Conservation (phyloP, 345 rosid species). For the Geranium rotundifolium region DNA sequence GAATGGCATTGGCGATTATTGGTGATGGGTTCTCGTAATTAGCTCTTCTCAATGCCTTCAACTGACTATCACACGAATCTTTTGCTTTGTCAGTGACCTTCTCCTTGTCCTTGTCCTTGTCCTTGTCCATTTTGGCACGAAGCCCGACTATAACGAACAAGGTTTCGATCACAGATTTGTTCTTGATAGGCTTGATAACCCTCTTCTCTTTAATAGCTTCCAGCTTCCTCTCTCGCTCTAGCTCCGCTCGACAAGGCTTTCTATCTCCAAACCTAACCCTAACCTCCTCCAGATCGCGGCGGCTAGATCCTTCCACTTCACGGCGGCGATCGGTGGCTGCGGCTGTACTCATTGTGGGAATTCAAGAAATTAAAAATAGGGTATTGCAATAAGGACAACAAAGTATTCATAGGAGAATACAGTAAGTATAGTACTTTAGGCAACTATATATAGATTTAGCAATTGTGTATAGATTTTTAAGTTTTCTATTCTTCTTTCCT, state of each 20-base stretch:
- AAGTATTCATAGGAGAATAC: too few species aligned
- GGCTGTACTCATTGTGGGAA: too few species aligned
- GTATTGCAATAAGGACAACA: too few species aligned
- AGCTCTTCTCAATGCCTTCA: slow-evolving; percentile 80
- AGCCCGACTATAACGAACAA: too few species aligned
- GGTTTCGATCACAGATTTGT: slow-evolving; percentile 81
- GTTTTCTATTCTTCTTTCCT: too few species aligned
- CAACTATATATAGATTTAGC: too few species aligned
- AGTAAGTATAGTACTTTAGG: too few species aligned
- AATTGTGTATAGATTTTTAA: too few species aligned
- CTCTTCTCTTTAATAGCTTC: slow-evolving; percentile 89
- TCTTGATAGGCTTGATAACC: slow-evolving; percentile 84
- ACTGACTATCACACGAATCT: slow-evolving; percentile 63
- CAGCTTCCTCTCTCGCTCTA: slow-evolving; percentile 78
- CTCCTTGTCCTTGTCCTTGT: slow-evolving; percentile 96
- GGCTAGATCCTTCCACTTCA: too few species aligned
- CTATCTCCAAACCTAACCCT: too few species aligned
- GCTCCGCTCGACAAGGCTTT: slow-evolving; percentile 57
- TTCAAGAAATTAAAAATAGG: too few species aligned
- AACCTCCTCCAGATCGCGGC: slow-evolving; percentile 57
- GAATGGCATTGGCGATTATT: slow-evolving; percentile 87
- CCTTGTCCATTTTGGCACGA: slow-evolving; percentile 89
- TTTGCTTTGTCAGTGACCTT: slow-evolving; percentile 77
- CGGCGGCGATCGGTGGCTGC: too few species aligned
- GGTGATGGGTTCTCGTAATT: slow-evolving; percentile 84